Percentiles rank a stretch among this genome's conserved stretches.
phyloP scores from a whole-genome alignment of 2,329 filamentous ascomycete species.

The Moelleriella libera region DNA sequence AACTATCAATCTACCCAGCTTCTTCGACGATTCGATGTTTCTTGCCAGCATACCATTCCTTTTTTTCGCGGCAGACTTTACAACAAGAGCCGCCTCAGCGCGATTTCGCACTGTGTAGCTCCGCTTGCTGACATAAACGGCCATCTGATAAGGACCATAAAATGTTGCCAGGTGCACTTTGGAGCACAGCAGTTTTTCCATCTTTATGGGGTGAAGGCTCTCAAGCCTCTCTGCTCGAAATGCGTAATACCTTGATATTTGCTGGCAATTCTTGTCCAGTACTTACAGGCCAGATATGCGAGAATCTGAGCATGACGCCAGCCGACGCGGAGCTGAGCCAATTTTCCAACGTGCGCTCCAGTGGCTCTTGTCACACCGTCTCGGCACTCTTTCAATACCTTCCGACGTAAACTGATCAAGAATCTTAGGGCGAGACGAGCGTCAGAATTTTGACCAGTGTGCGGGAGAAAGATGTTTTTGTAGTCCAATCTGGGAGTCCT shows the following conservation, averaged over 20 bases:
- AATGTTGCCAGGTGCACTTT: no score
- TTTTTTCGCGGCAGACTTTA: no score
- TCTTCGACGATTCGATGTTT: no score
- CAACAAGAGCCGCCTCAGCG: no score
- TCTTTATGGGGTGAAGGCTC: background rate
- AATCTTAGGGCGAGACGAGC: conserved; percentile 49
- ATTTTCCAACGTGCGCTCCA: conserved; percentile 51
- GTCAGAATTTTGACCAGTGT: conserved; percentile 61
- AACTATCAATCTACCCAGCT: no score
- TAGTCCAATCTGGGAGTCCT: conserved; percentile 90
- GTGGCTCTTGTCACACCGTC: conserved; percentile 2
- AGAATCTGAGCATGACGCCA: conserved; percentile 51
- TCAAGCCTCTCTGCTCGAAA: conserved; percentile 16
- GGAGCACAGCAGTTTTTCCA: background rate
- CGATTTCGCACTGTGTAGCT: no score
- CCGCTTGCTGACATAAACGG: no score
- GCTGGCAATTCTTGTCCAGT: conserved; percentile 52
- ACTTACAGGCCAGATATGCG: conserved; percentile 52
- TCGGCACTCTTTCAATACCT: no score
- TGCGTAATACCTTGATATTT: conserved; percentile 56
- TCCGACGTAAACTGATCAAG: conserved; percentile 7
- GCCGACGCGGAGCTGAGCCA: conserved; percentile 52
- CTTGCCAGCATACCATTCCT: no score
- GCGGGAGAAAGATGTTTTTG: conserved; percentile 96
- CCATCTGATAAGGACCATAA: no score